Evolutionary conservation across 2,329 filamentous ascomycete species (phyloP).

Genomic region (Penicillium sp.): DNA sequence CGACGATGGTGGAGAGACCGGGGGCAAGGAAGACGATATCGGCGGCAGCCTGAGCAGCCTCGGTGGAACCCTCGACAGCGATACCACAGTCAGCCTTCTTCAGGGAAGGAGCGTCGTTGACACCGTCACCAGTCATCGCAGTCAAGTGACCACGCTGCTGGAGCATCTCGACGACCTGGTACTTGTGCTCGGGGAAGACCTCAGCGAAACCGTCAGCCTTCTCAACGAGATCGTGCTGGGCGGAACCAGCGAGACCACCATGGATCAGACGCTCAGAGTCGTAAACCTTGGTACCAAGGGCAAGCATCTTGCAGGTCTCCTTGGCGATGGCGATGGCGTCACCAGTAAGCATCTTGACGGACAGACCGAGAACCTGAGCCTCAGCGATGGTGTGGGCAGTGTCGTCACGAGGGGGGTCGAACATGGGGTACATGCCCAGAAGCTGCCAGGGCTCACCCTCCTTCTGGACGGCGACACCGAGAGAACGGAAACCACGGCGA

Average conservation of each 20-base stretch:
- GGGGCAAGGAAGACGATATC: constrained; percentile 72
- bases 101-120: constrained; percentile 68
- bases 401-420: constrained; percentile 73
- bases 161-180: constrained; percentile 70
- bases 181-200: constrained; percentile 72
- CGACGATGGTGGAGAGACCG: constrained; percentile 65
- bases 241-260: constrained; percentile 67
- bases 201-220: constrained; percentile 69
- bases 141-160: constrained; percentile 69
- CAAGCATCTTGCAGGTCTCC: constrained; percentile 78
- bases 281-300: constrained; percentile 74
- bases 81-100: constrained; percentile 74
- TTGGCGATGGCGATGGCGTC: constrained; percentile 75
- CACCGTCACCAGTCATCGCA: constrained; percentile 73
- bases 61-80: constrained; percentile 66
- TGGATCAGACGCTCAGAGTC: constrained; percentile 74
- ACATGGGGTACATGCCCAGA: constrained; percentile 73
- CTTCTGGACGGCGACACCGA: constrained; percentile 74
- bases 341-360: constrained; percentile 78
- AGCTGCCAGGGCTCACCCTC: constrained; percentile 69
- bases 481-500: constrained; percentile 72
- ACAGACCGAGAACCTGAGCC: constrained; percentile 69
- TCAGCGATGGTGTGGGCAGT: constrained; percentile 72
- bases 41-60: constrained; percentile 67
- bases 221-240: constrained; percentile 72